These are phyloP conservation scores for Chrysoporthe austroafricana DNA, from an alignment of 2,329 filamentous ascomycete genomes.

Conservation along the genomic window DNA sequence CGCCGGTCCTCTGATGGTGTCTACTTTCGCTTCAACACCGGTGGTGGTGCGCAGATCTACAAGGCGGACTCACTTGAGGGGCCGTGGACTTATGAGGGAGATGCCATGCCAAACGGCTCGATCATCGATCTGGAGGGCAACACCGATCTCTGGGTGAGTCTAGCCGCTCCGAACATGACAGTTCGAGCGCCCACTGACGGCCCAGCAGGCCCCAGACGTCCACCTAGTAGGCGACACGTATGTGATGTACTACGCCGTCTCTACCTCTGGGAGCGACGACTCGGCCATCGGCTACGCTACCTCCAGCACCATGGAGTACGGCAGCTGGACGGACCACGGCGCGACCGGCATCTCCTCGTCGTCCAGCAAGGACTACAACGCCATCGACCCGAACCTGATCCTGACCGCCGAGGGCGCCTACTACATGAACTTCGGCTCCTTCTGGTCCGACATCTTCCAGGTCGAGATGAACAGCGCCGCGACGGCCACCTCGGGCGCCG, in stretches of 20 bases:
- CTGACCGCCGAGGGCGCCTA: constrained; percentile 43
- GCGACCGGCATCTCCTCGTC: constrained; percentile 54
- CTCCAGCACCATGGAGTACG: constrained; percentile 51
- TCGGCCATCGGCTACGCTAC: constrained; percentile 64
- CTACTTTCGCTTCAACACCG: constrained; percentile 42
- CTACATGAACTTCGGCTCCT: constrained; percentile 67
- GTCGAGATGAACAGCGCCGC: constrained; percentile 50
- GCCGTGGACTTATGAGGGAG: constrained; percentile 47
- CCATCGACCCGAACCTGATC: constrained; percentile 63
- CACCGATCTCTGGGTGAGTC: constrained; percentile 46
- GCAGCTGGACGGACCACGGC: constrained; percentile 64
- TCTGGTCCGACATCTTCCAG: constrained; percentile 69
- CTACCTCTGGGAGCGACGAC: constrained; percentile 61
- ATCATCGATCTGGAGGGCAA: constrained; percentile 46
- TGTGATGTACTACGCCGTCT: constrained; percentile 70
- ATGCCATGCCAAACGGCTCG: constrained; percentile 43
- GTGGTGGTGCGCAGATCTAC: constrained; percentile 44
- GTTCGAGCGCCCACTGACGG: neutral
- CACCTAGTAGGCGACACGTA: constrained; percentile 59
- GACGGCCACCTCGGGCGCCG: constrained; percentile 34
- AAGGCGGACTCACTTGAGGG: constrained; percentile 43
- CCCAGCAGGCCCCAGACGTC: constrained; percentile 64
- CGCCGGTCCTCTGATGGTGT: constrained; percentile 17
- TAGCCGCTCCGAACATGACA: neutral
- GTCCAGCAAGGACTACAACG: constrained; percentile 54